Base-by-base conservation (phyloP, 768 basidiomycete species). In the Boletus pseudopeckii region DNA sequence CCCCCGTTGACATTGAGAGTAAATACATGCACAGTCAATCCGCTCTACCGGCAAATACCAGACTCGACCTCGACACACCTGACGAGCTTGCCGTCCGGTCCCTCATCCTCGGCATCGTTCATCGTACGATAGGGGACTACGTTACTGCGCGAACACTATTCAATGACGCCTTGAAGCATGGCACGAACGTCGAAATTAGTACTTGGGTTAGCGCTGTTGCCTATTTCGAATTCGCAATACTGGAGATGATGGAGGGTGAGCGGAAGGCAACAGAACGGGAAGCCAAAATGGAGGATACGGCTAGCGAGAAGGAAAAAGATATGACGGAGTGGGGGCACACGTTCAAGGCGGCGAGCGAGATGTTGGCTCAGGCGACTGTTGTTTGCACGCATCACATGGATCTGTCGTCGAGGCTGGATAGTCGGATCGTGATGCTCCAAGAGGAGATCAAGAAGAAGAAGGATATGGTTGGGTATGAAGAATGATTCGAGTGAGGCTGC, bases 81-180 rank as follows among this genome's bases (percentile, higher is more conserved):
- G 89, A 91, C 59, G 89, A 91, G 60, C 72, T 81, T 14, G 88
- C 85, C 0, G 65, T 89, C 22, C 85, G 88, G 6, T 74, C 83
- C 0, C 78, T 90, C 3, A 76, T 91, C 6, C 75, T 90, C 4
- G 89, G 88, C 3, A 79, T 86, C 59, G 73, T 78, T 15, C 80
- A 88, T 61, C 80, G 86, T 28, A 85, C 83, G 0, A 68, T 80
- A 0, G 74, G 79, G 5, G 72, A 75, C 10, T 83, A 71, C 59
- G 58, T 58, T 0, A 65, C 75, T 1, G 68, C 82, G 1, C 77
- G 83, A 5, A 62, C 64, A 0, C 80, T 83, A 57, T 71, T 90
- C 26, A 63, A 66, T 17, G 82, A 86, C 28, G 83, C 86, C 0
- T 64, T 76, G 50, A 68, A 64, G 7, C 70, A 74, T 11, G 75